Conservation (phyloP, 352 stramenopile species). For the Globisporangium barbulae region DNA sequence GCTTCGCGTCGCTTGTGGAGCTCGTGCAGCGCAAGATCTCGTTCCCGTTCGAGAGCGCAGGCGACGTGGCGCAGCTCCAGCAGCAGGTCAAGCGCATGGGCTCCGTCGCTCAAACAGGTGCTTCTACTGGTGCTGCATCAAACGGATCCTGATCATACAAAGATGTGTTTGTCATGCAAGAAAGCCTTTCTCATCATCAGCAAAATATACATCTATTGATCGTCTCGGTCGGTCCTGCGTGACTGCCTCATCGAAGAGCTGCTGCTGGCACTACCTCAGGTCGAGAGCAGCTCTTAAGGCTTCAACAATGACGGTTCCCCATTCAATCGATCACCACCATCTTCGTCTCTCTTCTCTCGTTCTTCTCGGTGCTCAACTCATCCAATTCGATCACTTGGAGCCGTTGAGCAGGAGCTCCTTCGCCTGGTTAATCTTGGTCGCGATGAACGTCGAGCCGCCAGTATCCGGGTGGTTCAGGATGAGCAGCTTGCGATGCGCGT, state of each 20-base stretch:
- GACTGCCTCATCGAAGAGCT: neutral
- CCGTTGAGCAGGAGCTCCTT: conserved; percentile 94
- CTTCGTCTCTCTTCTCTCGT: conserved; percentile 5
- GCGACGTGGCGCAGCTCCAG: conserved; percentile 26
- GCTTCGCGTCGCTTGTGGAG: conserved; percentile 49
- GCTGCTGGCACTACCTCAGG: neutral
- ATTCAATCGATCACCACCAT: neutral
- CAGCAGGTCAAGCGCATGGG: conserved; percentile 21
- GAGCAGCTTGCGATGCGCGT: conserved; percentile 97
- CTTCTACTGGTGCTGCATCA: neutral
- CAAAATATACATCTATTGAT: conserved; percentile 18
- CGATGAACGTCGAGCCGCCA: conserved; percentile 97
- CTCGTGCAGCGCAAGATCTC: conserved; percentile 35
- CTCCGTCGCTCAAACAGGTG: neutral
- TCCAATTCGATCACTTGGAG: conserved; percentile 35
- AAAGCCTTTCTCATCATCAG: neutral
- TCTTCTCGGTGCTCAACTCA: neutral
- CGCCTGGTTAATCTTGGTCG: conserved; percentile 99
- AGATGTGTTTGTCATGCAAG: neutral
- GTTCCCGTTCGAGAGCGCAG: conserved; percentile 25
- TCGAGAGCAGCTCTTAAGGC: neutral
- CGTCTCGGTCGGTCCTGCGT: neutral
- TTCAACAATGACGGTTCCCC: neutral
- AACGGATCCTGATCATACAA: neutral
- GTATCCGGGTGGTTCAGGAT: conserved; percentile 99